Base-by-base conservation (phyloP, 257 asterid species). In the Knoxia roxburghii region DNA sequence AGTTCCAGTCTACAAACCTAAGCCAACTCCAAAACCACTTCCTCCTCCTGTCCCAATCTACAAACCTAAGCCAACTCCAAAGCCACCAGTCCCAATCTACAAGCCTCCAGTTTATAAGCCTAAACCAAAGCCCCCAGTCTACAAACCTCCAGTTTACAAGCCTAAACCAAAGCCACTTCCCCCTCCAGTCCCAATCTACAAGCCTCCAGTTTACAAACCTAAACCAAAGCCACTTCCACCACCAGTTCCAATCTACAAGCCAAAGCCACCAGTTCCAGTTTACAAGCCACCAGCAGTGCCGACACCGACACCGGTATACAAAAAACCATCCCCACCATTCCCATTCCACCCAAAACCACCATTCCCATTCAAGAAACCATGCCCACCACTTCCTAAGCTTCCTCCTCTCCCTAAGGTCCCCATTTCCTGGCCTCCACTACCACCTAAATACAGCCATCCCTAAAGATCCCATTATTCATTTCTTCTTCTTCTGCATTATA, bases 321-420 rank as follows among this genome's bases (percentile, higher is more conserved):
- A 67, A 0, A 76, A 76, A 5, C 80, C 72, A 5, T 82, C 80
- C 33, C 88, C 88, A 0, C 82, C 84, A 0, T 30, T 70, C 10
- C 90, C 86, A 4, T 64, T 75, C 14, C 78, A 76, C 76, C 33
- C 33, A 37, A 61, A 37, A 37, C 67, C 67, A 53, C 46, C 39
- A 30, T 61, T 85, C 67, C 85, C 71, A 2, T 77, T 21, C 1
- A 90, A 84, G 83, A 83, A 82, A 24, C 94, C 95, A 0, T 81
- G 76, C 43, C 95, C 95, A 8, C 87, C 94, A 3, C 62, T 86
- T 59, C n/a, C n/a, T n/a, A n/a, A n/a, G n/a, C n/a, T n/a, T n/a
- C 95, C 89, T 43, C 87, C 88, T 6, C 39, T 77, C 43, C 96
- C 85, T 8, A 81, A 83, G 73, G 75, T 85, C 78, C 96, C 98